Evolutionary conservation across 345 rosid genomes (phyloP).

Genomic region (Melaleuca quinquenervia): DNA sequence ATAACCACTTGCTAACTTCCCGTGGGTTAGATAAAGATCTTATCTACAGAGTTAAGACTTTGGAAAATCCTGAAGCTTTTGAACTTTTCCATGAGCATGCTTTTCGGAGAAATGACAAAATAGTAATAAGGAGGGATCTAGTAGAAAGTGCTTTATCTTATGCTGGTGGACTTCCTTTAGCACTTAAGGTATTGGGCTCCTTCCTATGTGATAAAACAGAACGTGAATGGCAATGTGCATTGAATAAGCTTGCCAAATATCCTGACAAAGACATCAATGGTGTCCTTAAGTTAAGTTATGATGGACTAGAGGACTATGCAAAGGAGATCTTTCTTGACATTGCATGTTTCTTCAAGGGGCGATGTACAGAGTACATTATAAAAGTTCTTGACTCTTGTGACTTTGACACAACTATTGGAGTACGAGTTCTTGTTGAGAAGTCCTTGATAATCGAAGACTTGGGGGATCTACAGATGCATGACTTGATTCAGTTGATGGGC

Average conservation of each 20-base stretch:
- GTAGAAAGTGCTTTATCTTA: neutral
- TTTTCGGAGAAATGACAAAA: neutral
- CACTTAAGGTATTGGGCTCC: neutral
- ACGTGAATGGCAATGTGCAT: neutral
- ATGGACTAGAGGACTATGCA: neutral
- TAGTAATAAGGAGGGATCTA: neutral
- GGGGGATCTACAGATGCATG: neutral
- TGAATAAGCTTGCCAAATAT: neutral
- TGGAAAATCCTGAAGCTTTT: neutral
- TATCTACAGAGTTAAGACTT: neutral
- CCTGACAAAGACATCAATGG: too few species aligned
- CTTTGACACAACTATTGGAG: fast-evolving
- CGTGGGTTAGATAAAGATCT: neutral
- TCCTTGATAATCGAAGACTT: neutral
- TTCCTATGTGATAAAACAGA: neutral
- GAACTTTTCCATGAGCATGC: neutral
- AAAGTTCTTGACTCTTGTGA: neutral
- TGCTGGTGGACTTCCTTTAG: neutral
- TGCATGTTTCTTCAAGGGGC: neutral
- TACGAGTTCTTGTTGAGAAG: fast-evolving
- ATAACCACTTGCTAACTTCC: neutral
- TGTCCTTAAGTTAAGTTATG: too few species aligned
- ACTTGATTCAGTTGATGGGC: neutral
- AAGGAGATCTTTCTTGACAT: too few species aligned
- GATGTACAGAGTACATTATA: neutral